These are phyloP conservation scores for Zymoseptoria pseudotritici DNA, from an alignment of 2,329 filamentous ascomycete genomes.

Conservation along the genomic window DNA sequence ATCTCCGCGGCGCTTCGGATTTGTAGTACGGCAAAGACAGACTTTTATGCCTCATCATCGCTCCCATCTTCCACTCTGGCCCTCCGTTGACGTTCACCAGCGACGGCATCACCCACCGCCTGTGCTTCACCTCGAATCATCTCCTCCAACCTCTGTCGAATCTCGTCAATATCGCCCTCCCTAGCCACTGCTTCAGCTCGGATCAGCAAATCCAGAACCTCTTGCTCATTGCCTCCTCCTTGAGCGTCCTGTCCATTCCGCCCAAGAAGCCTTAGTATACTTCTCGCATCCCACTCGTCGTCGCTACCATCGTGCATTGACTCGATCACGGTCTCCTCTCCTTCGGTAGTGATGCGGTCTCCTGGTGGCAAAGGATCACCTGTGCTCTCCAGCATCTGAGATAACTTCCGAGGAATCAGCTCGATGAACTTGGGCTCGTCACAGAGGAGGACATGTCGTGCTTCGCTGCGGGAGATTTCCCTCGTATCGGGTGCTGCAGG, in stretches of 20 bases:
- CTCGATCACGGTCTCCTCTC: background rate
- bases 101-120: background rate
- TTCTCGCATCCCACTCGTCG: background rate
- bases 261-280: background rate
- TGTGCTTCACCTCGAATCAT: background rate
- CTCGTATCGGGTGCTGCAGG: conserved; percentile 32
- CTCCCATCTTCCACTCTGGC: background rate
- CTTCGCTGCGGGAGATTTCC: conserved; percentile 49
- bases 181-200: background rate
- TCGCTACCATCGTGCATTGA: background rate
- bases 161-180: background rate
- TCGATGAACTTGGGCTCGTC: conserved; percentile 65
- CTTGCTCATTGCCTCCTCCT: background rate
- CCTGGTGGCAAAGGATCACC: conserved; percentile 77
- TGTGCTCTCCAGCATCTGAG: conserved; percentile 59
- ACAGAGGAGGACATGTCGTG: conserved; percentile 70
- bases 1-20: too few species aligned
- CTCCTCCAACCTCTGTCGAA: background rate
- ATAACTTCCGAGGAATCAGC: conserved; percentile 58
- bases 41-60: background rate
- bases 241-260: background rate
- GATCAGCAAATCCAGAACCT: background rate
- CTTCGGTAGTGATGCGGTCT: conserved; percentile 27
- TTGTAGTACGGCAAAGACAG: too few species aligned
- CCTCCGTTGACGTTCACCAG: background rate